A percentile compares a stretch with the other conserved stretches of the same genome.
Evolutionary conservation across 495 filamentous ascomycete genomes (phyloP).

Genomic region (Pyrenopolyporus hunteri): DNA sequence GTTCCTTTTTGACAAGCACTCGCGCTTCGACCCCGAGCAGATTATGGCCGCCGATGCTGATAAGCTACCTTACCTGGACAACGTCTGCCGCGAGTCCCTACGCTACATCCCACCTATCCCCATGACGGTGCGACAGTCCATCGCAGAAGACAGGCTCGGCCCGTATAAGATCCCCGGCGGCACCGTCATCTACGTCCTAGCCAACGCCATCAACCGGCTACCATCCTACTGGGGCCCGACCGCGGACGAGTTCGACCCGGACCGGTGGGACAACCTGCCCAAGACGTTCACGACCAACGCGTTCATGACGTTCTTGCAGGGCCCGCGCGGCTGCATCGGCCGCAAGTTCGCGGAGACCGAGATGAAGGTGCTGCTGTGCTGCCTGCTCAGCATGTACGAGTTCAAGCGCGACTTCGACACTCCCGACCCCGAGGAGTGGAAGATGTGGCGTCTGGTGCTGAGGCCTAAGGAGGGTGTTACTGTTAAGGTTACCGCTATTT

Average conservation of each 20-base stretch:
- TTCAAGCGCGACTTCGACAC: conserved; percentile 46
- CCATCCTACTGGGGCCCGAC: conserved; percentile 45
- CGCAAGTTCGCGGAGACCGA: conserved; percentile 51
- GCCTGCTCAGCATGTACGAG: conserved; percentile 44
- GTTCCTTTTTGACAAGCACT: conserved; percentile 44
- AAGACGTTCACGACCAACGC: conserved; percentile 43
- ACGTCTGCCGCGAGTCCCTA: conserved; percentile 57
- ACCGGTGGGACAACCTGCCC: conserved; percentile 47
- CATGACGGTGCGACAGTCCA: conserved; percentile 47
- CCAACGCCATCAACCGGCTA: conserved; percentile 50
- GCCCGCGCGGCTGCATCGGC: conserved; percentile 48
- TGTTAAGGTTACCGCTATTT: conserved; percentile 46
- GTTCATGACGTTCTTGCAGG: conserved; percentile 49
- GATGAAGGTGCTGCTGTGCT: conserved; percentile 49
- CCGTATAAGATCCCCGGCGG: conserved; percentile 39
- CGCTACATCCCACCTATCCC: conserved; percentile 56
- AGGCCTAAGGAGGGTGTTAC: conserved; percentile 57
- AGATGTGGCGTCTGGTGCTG: conserved; percentile 61
- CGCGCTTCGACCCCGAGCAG: conserved; percentile 16
- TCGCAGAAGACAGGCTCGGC: conserved; percentile 39
- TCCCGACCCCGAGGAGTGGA: conserved; percentile 57
- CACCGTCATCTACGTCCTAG: conserved; percentile 45
- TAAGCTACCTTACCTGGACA: conserved; percentile 47
- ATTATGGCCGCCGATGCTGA: conserved; percentile 37
- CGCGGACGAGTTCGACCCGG: conserved; percentile 47